Percentiles rank a stretch among this genome's conserved stretches.
Evolutionary conservation across 768 basidiomycete genomes (phyloP).

Genomic region (Phaeotremella skinneri): DNA sequence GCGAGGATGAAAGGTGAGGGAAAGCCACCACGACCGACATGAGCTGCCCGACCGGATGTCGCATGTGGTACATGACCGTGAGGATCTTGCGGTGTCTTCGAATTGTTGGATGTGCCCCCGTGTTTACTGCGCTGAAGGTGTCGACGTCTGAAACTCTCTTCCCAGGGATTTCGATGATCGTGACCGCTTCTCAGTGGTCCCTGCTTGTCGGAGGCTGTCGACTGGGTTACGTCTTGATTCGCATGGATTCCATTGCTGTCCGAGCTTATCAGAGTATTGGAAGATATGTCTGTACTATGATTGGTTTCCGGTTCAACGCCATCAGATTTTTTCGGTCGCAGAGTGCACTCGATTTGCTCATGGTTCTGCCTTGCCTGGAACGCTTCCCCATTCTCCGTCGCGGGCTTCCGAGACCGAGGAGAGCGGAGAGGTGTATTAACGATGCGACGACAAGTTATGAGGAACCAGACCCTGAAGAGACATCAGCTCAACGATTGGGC

Average conservation of each 20-base stretch:
- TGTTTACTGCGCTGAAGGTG: neutral
- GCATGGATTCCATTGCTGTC: no score
- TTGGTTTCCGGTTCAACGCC: no score
- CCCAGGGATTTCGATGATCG: neutral
- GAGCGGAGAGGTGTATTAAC: neutral
- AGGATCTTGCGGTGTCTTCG: neutral
- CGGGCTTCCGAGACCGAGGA: neutral
- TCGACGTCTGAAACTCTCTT: neutral
- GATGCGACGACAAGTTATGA: neutral
- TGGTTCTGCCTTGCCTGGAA: no score
- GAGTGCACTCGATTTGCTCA: no score
- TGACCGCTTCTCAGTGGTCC: neutral
- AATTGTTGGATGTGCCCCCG: neutral
- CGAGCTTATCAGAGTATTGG: no score
- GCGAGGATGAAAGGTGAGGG: constrained; percentile 7
- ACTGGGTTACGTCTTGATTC: neutral
- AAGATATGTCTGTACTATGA: no score
- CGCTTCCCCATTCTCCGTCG: neutral
- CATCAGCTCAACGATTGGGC: neutral
- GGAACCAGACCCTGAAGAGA: neutral
- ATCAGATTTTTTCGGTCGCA: no score
- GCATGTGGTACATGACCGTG: constrained; percentile 1
- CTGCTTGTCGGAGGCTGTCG: neutral
- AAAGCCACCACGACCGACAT: constrained; percentile 17
- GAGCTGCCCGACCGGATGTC: neutral